A percentile compares a stretch with the other conserved stretches of the same genome.
Conservation (phyloP, 345 rosid species). For the Kandelia obovata region DNA sequence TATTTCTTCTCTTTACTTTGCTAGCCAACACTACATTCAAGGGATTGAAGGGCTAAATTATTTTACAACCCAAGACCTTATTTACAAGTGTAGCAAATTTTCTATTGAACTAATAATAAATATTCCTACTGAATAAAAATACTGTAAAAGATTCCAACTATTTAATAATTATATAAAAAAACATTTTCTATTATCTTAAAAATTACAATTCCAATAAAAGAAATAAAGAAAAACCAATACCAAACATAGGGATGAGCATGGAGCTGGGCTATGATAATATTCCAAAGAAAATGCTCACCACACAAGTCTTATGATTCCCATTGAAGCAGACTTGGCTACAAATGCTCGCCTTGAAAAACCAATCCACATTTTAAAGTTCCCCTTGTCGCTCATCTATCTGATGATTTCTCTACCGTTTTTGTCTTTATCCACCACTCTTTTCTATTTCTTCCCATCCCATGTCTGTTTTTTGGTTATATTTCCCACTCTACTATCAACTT, state of each 20-base stretch:
- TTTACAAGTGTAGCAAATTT: too few species aligned
- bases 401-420: background rate
- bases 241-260: constrained; percentile 2
- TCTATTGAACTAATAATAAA: too few species aligned
- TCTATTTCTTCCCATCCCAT: background rate
- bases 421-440: background rate
- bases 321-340: constrained; percentile 21
- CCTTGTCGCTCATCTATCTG: constrained; percentile 1
- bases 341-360: constrained; percentile 22
- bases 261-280: background rate
- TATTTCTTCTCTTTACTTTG: too few species aligned
- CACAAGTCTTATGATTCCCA: constrained; percentile 1
- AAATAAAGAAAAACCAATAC: background rate
- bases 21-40: too few species aligned
- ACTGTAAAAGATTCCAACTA: too few species aligned
- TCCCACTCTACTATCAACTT: background rate
- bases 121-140: too few species aligned
- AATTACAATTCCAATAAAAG: background rate
- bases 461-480: background rate
- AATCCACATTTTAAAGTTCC: constrained; percentile 13
- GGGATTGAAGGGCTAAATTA: too few species aligned
- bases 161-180: background rate
- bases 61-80: too few species aligned
- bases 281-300: constrained; percentile 1
- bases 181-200: too few species aligned